phyloP scores from a whole-genome alignment of 2,329 filamentous ascomycete genomes.

The Fusarium proliferatum region DNA sequence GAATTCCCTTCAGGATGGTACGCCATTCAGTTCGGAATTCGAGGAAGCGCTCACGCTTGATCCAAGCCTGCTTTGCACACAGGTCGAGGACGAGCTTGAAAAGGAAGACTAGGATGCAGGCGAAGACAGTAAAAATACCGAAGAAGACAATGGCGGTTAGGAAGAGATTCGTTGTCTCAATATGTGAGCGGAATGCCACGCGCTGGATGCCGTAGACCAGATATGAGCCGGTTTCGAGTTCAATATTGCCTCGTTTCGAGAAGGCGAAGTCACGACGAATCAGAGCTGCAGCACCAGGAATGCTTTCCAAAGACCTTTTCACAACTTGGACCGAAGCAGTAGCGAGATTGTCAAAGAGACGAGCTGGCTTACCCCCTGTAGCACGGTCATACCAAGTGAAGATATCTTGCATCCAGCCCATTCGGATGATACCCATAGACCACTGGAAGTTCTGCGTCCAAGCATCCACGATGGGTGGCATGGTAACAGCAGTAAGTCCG shows the following conservation, averaged over 20 bases:
- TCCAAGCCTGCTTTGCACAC: conserved; percentile 77
- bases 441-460: conserved; percentile 99
- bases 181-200: conserved; percentile 86
- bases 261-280: conserved; percentile 65
- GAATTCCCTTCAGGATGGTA: conserved; percentile 89
- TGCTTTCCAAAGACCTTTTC: conserved; percentile 63
- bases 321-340: conserved; percentile 84
- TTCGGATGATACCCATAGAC: conserved; percentile 94
- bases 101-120: conserved; percentile 75
- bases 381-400: conserved; percentile 96
- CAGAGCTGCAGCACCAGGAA: conserved; percentile 54
- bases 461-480: conserved; percentile 87
- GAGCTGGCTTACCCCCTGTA: conserved; percentile 86
- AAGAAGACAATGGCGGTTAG: conserved; percentile 92
- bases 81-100: conserved; percentile 87
- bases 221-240: conserved; percentile 65
- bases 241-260: conserved; percentile 66
- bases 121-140: conserved; percentile 81
- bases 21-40: conserved; percentile 96
- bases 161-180: conserved; percentile 93
- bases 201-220: conserved; percentile 85
- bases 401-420: conserved; percentile 85
- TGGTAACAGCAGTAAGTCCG: conserved; percentile 80
- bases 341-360: conserved; percentile 77
- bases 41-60: conserved; percentile 85